phyloP scores from a whole-genome alignment of 129 eudicot species.

The Arctium lappa region DNA sequence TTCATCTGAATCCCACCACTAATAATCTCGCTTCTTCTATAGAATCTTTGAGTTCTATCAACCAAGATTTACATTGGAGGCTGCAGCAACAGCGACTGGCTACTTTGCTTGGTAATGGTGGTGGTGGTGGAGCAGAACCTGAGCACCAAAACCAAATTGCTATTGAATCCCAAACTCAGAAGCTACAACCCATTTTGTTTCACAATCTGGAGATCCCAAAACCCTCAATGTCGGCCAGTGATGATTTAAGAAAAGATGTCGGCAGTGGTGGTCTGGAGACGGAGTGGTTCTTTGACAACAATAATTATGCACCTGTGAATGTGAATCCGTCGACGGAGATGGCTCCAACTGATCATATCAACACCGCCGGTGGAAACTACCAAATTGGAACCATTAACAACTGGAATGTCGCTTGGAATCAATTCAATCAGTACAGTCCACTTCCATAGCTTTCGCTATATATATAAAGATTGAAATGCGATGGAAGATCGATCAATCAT shows the following conservation, averaged over 20 bases:
- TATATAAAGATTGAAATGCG: not conserved
- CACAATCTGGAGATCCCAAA: conserved; percentile 52
- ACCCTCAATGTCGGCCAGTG: conserved; percentile 9
- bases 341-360: conserved; percentile 2
- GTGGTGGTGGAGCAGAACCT: conserved; percentile 6
- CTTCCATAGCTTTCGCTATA: conserved; percentile 31
- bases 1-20: not conserved
- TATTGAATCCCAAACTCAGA: conserved; percentile 22
- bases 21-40: conserved; percentile 50
- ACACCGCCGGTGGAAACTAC: conserved; percentile 19
- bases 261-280: conserved; percentile 30
- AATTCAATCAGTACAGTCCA: conserved; percentile 39
- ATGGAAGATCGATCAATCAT: not conserved
- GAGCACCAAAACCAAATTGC: conserved; percentile 3
- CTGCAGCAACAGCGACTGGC: conserved; percentile 72
- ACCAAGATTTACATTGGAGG: conserved; percentile 85
- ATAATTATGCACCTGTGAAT: conserved; percentile 29
- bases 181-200: conserved; percentile 56
- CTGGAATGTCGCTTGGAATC: conserved; percentile 48
- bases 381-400: conserved; percentile 30
- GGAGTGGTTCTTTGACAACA: conserved; percentile 53
- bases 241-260: conserved; percentile 29
- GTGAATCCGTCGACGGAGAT: conserved; percentile 20
- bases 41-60: conserved; percentile 76
- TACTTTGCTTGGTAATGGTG: conserved; percentile 24